phyloP scores from a whole-genome alignment of 1,284 basidiomycete genomes.

The Phellinidium pouzarii region DNA sequence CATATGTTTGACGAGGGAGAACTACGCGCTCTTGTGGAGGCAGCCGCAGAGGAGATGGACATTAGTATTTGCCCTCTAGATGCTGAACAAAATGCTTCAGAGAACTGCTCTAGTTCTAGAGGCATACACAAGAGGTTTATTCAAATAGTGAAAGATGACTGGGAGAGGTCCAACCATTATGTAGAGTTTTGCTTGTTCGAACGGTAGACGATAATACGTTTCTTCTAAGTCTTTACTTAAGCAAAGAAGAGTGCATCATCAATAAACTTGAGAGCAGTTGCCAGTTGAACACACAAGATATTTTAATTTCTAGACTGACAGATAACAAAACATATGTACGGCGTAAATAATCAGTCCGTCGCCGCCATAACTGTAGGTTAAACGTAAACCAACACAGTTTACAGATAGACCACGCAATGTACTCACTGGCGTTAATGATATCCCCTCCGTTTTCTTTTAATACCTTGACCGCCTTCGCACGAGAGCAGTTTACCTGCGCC shows the following conservation, averaged over 20 bases:
- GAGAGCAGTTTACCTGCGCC: slow-evolving; percentile 75
- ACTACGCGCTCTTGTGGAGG: slow-evolving; percentile 50
- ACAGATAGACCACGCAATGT: not conserved
- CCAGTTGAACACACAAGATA: not conserved
- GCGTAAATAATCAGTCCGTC: slow-evolving; percentile 29
- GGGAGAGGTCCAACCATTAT: slow-evolving; percentile 84
- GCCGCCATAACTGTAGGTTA: slow-evolving; percentile 56
- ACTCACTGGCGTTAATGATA: slow-evolving; percentile 91
- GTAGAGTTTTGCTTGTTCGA: slow-evolving; percentile 64
- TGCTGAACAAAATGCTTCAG: not conserved
- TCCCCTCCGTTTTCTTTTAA: slow-evolving; percentile 88
- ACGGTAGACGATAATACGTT: slow-evolving; percentile 21
- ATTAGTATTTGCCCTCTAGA: slow-evolving; percentile 40
- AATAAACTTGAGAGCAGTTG: too few species aligned
- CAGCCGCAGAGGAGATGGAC: slow-evolving; percentile 56
- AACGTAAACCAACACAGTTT: slow-evolving; percentile 16
- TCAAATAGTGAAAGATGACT: slow-evolving; percentile 68
- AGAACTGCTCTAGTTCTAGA: not conserved
- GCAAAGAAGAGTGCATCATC: too few species aligned
- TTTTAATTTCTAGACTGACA: slow-evolving; percentile 5
- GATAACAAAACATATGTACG: slow-evolving; percentile 18
- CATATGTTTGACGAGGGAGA: slow-evolving; percentile 88
- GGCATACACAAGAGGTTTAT: slow-evolving; percentile 35
- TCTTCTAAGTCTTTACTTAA: too few species aligned
- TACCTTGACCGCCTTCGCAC: slow-evolving; percentile 83